Base-by-base conservation (phyloP, 305 asterid genomes). In the Nicotiana rustica region DNA sequence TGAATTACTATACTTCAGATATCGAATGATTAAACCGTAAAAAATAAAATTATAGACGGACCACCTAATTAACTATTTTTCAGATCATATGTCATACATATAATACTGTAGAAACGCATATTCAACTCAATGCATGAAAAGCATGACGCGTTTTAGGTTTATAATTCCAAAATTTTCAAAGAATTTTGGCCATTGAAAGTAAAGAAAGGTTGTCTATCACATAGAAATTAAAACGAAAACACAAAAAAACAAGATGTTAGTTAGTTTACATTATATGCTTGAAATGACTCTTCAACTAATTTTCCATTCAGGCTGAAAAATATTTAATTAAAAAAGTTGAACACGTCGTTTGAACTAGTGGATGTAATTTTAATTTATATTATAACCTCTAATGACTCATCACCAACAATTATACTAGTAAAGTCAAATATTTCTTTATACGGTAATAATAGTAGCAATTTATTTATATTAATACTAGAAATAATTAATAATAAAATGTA, bases 271-370 rank as follows among this genome's bases (percentile, higher is more conserved):
- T 66, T 75, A 49, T 73, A 75, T 75, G 62, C 61, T 79, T 79
- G 82, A 79, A 19, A 61, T 79, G 82, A 62, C 82, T 29, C 82
- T 62, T 79, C 82, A 79, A 79, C 82, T 62, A 79, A 79, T 79
- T 41, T 41, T 60, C 35, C 36, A 64, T 59, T 5, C 18, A 77
- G 10, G 17, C 10, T 35, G 15, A 56, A 76, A 78, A 49, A 13
- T 61, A 15, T 13, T 76, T 79, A 62, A 62, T 25, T 68, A 68
- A 35, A 61, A 62, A 18, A 38, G 57, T 41, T 36, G 70, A 13
- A 49, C 82, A 62, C 79, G 79, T 75, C 73, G 70, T 36, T 41
- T 79, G 44, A 62, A 79, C 21, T 62, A 38, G 62, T 79, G 75
- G 82, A 79, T 61, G 19, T 13, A 21, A 79, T 62, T 79, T 79